These are phyloP conservation scores for Pseudozyma thailandica DNA, from an alignment of 1,284 basidiomycete genomes.

Conservation along the genomic window DNA sequence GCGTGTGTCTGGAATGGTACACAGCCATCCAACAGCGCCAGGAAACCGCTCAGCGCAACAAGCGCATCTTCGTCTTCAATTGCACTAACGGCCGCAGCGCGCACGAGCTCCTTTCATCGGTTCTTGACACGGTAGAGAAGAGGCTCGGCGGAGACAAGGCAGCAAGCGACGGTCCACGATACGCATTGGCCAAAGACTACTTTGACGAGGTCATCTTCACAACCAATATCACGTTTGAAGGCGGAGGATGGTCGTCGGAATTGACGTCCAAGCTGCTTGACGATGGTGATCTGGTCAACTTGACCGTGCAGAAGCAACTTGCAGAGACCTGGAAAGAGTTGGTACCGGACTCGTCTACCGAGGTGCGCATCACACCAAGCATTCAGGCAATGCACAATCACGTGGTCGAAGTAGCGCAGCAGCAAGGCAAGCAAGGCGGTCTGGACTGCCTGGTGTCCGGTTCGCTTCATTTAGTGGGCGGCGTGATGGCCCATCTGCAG, in stretches of 20 bases:
- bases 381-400: slow-evolving; percentile 80
- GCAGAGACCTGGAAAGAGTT: slow-evolving; percentile 52
- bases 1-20: slow-evolving; percentile 87
- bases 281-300: slow-evolving; percentile 49
- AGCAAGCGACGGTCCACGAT: slow-evolving; percentile 1
- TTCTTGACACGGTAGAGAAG: slow-evolving; percentile 70
- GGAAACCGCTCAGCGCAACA: slow-evolving; percentile 48
- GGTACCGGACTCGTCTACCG: slow-evolving; percentile 14
- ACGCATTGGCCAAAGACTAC: slow-evolving; percentile 69
- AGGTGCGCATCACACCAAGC: slow-evolving; percentile 80
- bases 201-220: slow-evolving; percentile 90
- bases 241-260: slow-evolving; percentile 84
- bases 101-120: slow-evolving; percentile 75
- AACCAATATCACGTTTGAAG: slow-evolving; percentile 91
- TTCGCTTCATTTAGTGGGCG: slow-evolving; percentile 93
- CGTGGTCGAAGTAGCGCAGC: slow-evolving; percentile 70
- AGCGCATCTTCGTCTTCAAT: slow-evolving; percentile 88
- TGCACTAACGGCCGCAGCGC: slow-evolving; percentile 92
- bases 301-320: slow-evolving; percentile 61
- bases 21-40: slow-evolving; percentile 31
- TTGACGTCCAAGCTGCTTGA: slow-evolving; percentile 55
- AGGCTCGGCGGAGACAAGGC: slow-evolving; percentile 5
- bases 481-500: slow-evolving; percentile 76
- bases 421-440: slow-evolving; percentile 67
- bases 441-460: slow-evolving; percentile 85